These are phyloP conservation scores for Lentinus tigrinus DNA, from an alignment of 768 basidiomycete genomes.

Conservation along the genomic window DNA sequence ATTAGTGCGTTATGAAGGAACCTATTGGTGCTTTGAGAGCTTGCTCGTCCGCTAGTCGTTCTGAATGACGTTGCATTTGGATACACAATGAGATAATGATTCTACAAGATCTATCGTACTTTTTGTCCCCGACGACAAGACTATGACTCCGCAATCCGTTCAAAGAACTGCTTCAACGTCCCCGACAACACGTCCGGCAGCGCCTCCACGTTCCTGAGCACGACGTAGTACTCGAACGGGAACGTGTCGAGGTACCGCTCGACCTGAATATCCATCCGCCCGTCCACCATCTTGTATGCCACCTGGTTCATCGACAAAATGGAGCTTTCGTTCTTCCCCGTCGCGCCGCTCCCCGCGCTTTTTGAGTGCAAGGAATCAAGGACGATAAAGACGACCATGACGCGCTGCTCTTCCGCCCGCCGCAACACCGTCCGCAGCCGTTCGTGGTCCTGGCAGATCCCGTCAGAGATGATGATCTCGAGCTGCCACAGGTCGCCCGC, in stretches of 20 bases:
- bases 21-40: too few species aligned
- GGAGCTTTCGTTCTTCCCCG: conserved; percentile 46
- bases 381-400: conserved; percentile 96
- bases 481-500: conserved; percentile 93
- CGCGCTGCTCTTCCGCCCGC: conserved; percentile 82
- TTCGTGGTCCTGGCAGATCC: conserved; percentile 97
- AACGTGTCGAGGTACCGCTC: conserved; percentile 92
- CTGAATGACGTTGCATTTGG: too few species aligned
- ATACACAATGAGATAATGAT: too few species aligned
- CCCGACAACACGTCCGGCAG: conserved; percentile 86
- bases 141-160: conserved; percentile 72
- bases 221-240: conserved; percentile 96
- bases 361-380: conserved; percentile 80
- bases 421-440: conserved; percentile 75
- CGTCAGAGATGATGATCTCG: conserved; percentile 97
- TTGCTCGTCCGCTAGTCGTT: too few species aligned
- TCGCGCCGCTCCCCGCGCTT: conserved; percentile 20
- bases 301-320: conserved; percentile 94
- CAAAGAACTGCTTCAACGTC: conserved; percentile 91
- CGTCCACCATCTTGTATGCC: conserved; percentile 78
- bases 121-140: not conserved
- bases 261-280: conserved; percentile 83
- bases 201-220: conserved; percentile 87
- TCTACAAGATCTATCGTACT: too few species aligned
- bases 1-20: too few species aligned